Evolutionary conservation across 2,329 filamentous ascomycete species (phyloP).

Genomic region (Akanthomyces muscarius): DNA sequence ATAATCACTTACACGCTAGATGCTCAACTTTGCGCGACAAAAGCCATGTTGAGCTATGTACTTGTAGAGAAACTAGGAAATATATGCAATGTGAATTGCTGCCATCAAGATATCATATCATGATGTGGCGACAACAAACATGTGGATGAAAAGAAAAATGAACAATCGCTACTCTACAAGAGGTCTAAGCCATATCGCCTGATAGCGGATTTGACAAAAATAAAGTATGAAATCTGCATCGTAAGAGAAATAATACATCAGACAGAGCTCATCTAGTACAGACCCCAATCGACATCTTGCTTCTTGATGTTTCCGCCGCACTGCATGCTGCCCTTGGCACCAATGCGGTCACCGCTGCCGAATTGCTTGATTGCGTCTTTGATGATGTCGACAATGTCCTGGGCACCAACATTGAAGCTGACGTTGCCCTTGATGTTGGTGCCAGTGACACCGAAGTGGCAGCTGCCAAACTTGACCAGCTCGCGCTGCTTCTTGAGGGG

Average conservation of each 20-base stretch:
- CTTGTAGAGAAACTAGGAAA: not conserved
- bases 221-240: not conserved
- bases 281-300: constrained; percentile 24
- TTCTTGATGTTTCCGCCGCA: constrained; percentile 25
- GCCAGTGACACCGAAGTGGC: constrained; percentile 29
- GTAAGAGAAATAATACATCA: not conserved
- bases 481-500: constrained; percentile 10
- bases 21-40: not conserved
- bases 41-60: not conserved
- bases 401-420: constrained; percentile 30
- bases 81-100: not conserved
- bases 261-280: constrained; percentile 20
- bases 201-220: not conserved
- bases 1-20: not conserved
- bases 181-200: not conserved
- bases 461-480: constrained; percentile 25
- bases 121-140: not conserved
- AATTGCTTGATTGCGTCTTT: constrained; percentile 28
- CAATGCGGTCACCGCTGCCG: constrained; percentile 28
- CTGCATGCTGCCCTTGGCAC: constrained; percentile 31
- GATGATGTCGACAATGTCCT: constrained; percentile 36
- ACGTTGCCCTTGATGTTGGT: constrained; percentile 25
- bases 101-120: not conserved
- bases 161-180: not conserved
- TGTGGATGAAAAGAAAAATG: not conserved